A percentile compares a stretch with the other conserved stretches of the same genome.
phyloP scores from a whole-genome alignment of 768 basidiomycete species.

The Calvatia gigantea region DNA sequence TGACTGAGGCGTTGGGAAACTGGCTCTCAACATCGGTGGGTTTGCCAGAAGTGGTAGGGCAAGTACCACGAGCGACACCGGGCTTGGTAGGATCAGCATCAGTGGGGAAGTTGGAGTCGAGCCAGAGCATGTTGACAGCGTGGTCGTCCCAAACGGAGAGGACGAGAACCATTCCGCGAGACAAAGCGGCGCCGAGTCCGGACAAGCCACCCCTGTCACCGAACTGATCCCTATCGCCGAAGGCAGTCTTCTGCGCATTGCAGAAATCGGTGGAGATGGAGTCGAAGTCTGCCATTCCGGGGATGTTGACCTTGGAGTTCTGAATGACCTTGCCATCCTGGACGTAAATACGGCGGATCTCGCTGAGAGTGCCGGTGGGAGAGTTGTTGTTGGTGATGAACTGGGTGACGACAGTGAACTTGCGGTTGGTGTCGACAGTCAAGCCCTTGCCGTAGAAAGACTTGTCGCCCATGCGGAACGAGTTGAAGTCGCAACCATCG shows the following conservation, averaged over 20 bases:
- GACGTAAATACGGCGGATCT: conserved; percentile 56
- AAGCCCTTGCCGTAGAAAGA: conserved; percentile 44
- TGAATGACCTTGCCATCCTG: conserved; percentile 49
- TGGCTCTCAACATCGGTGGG: conserved; percentile 14
- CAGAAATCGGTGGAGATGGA: conserved; percentile 45
- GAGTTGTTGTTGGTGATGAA: conserved; percentile 48
- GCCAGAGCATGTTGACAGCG: conserved; percentile 51
- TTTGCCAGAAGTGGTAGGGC: conserved; percentile 19
- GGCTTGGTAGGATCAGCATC: conserved; percentile 6
- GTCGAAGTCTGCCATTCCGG: conserved; percentile 35
- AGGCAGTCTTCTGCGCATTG: conserved; percentile 35
- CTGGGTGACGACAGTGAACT: conserved; percentile 55
- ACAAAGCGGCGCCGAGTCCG: conserved; percentile 29
- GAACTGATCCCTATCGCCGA: conserved; percentile 42
- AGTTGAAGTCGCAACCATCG: conserved; percentile 63
- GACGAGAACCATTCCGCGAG: conserved; percentile 43
- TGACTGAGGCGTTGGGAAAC: conserved; percentile 16
- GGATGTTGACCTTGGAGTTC: conserved; percentile 45
- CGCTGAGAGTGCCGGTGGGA: conserved; percentile 42
- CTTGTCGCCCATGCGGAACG: conserved; percentile 49
- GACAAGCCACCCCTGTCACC: conserved; percentile 34
- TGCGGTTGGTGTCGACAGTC: conserved; percentile 25
- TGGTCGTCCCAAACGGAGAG: conserved; percentile 54
- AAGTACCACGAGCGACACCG: not conserved
- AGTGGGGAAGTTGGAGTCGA: conserved; percentile 46